Percentiles rank a stretch among this genome's conserved stretches.
These are phyloP conservation scores for Quercus gilva DNA, from an alignment of 306 rosid species.

Conservation along the genomic window DNA sequence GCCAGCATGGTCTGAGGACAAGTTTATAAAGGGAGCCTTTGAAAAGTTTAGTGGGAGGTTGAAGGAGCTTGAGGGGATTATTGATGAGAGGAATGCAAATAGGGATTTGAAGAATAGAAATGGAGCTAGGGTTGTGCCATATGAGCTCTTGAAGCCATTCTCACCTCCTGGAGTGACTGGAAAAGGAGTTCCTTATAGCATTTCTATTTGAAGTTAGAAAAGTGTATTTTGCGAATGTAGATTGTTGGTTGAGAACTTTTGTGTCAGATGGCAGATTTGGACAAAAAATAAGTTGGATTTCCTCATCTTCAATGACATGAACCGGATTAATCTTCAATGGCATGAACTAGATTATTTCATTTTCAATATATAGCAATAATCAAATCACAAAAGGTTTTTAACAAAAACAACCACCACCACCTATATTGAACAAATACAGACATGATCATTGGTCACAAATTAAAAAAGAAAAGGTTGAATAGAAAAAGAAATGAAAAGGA, in stretches of 20 bases:
- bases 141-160: conserved; percentile 62
- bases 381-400: no score
- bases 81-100: conserved; percentile 36
- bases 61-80: conserved; percentile 32
- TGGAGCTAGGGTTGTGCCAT: conserved; percentile 45
- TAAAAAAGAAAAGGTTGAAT: no score
- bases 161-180: conserved; percentile 67
- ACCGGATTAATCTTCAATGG: no score
- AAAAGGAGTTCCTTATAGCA: conserved; percentile 80
- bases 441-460: no score
- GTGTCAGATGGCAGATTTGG: not conserved
- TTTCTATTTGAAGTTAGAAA: conserved; percentile 52
- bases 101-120: conserved; percentile 20
- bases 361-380: no score
- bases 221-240: not conserved
- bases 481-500: no score
- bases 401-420: no score
- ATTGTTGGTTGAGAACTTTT: no score
- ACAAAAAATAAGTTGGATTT: not conserved
- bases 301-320: not conserved
- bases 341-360: no score
- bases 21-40: conserved; percentile 25
- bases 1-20: conserved; percentile 46
- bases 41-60: conserved; percentile 40
- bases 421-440: no score